Percentiles rank a stretch among this genome's conserved stretches.
These are phyloP conservation scores for Hortiboletus flavorubellus DNA, from an alignment of 768 basidiomycete genomes.

Conservation along the genomic window DNA sequence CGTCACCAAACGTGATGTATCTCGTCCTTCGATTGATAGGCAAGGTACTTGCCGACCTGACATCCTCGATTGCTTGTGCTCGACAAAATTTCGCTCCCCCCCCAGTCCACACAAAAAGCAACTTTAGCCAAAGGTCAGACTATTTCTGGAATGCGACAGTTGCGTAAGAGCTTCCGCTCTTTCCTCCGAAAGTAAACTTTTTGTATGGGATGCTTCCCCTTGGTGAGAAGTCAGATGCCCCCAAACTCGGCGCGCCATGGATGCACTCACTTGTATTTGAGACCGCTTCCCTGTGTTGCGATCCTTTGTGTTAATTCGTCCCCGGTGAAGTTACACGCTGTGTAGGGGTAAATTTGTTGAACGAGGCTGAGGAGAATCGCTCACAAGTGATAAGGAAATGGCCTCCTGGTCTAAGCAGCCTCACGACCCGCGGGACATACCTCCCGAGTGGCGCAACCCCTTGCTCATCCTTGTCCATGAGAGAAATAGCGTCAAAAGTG, in stretches of 20 bases:
- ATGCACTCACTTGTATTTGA: constrained; percentile 60
- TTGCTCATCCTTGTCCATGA: constrained; percentile 55
- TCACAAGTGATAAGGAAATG: constrained; percentile 78
- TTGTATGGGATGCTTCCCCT: constrained; percentile 75
- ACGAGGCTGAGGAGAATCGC: constrained; percentile 20
- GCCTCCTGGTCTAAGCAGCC: constrained; percentile 62
- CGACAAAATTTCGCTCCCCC: background rate
- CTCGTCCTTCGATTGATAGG: background rate
- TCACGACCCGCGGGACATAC: constrained; percentile 58
- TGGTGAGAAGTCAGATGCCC: background rate
- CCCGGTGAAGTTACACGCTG: constrained; percentile 85
- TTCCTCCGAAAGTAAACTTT: constrained; percentile 76
- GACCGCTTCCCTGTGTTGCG: constrained; percentile 40
- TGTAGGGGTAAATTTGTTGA: background rate
- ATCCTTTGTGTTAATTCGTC: constrained; percentile 64
- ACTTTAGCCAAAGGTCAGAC: background rate
- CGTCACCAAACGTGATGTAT: background rate
- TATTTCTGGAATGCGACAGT: constrained; percentile 66
- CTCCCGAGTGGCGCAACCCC: constrained; percentile 51
- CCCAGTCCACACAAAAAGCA: too few relatives aligned
- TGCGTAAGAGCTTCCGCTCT: constrained; percentile 63
- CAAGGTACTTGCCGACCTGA: background rate
- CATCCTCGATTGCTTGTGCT: background rate
- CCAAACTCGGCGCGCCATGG: background rate
- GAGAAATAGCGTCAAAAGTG: constrained; percentile 83